Evolutionary conservation across 2,329 filamentous ascomycete species (phyloP).

Genomic region (Tolypocladium nubicola): DNA sequence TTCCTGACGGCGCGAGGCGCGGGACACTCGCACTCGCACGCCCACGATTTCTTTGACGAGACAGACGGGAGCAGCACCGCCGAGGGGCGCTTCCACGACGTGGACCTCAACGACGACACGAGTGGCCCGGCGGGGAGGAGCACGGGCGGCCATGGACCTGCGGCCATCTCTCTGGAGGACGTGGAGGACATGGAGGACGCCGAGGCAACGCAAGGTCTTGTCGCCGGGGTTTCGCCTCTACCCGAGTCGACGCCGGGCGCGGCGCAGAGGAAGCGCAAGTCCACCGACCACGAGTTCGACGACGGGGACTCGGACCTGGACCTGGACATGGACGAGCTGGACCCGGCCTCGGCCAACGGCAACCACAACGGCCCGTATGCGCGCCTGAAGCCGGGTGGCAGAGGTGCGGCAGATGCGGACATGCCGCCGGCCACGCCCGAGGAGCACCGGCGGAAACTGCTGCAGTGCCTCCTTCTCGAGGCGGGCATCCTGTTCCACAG

Average conservation of each 20-base stretch:
- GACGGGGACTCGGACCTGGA: conserved; percentile 47
- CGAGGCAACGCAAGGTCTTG: conserved; percentile 41
- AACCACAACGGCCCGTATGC: conserved; percentile 17
- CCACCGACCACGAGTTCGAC: conserved; percentile 20
- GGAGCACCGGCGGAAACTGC: conserved; percentile 54
- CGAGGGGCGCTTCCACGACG: conserved; percentile 17
- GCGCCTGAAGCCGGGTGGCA: conserved; percentile 17
- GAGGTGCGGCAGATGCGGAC: conserved; percentile 7
- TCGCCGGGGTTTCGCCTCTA: conserved; percentile 47
- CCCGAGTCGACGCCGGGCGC: conserved; percentile 39
- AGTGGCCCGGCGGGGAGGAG: conserved; percentile 28
- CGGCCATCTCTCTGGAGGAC: conserved; percentile 40
- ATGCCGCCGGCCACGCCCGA: conserved; percentile 30
- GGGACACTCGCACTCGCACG: conserved; percentile 48
- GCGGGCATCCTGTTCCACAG: conserved; percentile 79
- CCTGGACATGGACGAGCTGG: conserved; percentile 50
- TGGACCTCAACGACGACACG: conserved; percentile 8
- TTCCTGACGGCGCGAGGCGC: conserved; percentile 67
- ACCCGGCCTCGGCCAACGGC: conserved; percentile 24
- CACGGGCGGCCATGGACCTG: conserved; percentile 27
- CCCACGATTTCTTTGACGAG: conserved; percentile 37
- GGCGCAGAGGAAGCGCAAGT: conserved; percentile 12
- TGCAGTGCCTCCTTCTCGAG: conserved; percentile 72
- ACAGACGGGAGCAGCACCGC: conserved; percentile 27
- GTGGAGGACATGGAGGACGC: conserved; percentile 24